These are phyloP conservation scores for Apiospora saccharicola DNA, from an alignment of 2,329 filamentous ascomycete genomes.

Conservation along the genomic window DNA sequence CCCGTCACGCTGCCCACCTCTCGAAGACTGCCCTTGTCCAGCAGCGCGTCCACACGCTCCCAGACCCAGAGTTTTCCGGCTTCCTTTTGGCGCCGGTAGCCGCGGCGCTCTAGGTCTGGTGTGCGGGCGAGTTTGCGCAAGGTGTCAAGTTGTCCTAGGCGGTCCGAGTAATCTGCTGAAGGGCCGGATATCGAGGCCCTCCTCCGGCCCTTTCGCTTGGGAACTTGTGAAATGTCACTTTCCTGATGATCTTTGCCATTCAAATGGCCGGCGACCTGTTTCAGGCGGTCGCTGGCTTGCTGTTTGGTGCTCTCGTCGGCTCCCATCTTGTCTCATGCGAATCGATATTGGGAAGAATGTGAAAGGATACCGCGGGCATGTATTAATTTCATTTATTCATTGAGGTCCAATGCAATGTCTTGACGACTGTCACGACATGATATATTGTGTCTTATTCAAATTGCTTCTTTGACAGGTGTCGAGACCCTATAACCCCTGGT, in stretches of 20 bases:
- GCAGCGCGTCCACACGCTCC: conserved; percentile 64
- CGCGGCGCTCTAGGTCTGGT: conserved; percentile 59
- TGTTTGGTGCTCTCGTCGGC: conserved; percentile 5
- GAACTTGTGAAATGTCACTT: background rate
- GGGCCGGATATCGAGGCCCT: conserved; percentile 37
- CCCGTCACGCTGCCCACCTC: conserved; percentile 69
- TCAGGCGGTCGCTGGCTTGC: conserved; percentile 51
- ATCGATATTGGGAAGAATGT: too few relatives aligned
- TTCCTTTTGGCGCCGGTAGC: conserved; percentile 69
- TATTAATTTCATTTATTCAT: too few relatives aligned
- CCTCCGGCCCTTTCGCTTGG: background rate
- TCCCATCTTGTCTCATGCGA: background rate
- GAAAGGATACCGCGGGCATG: background rate
- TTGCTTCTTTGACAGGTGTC: background rate
- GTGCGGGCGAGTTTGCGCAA: conserved; percentile 61
- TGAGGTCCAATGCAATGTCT: background rate
- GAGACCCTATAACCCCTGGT: too few relatives aligned
- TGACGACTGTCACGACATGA: too few relatives aligned
- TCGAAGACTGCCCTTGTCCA: conserved; percentile 62
- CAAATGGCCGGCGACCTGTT: conserved; percentile 55
- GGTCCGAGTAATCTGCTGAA: conserved; percentile 68
- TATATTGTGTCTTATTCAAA: too few relatives aligned
- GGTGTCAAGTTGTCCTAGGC: conserved; percentile 62
- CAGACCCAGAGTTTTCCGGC: conserved; percentile 72
- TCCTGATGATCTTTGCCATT: conserved; percentile 8